Conservation (phyloP, 495 filamentous ascomycete species). For the Cryomyces antarcticus region DNA sequence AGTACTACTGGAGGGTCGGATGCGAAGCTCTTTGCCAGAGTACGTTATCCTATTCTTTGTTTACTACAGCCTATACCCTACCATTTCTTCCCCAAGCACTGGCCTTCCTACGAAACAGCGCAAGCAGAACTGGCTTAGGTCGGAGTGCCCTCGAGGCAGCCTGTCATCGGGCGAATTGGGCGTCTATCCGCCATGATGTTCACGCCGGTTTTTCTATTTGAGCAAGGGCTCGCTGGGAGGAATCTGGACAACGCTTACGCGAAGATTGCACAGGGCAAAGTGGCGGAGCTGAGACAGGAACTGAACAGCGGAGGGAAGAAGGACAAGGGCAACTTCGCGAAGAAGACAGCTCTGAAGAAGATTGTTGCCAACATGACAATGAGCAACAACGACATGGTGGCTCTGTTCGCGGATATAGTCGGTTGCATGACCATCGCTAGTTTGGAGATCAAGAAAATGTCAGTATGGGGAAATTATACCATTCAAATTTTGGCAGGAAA, state of each 20-base stretch:
- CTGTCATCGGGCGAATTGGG: too few species aligned
- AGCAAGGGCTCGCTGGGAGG: too few species aligned
- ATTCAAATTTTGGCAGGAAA: not conserved
- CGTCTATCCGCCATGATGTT: too few species aligned
- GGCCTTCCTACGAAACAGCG: too few species aligned
- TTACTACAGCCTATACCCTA: slow-evolving; percentile 2
- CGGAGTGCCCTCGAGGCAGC: too few species aligned
- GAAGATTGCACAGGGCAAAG: slow-evolving; percentile 62
- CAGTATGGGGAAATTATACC: slow-evolving; percentile 11
- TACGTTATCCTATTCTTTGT: slow-evolving; percentile 32
- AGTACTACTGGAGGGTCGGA: slow-evolving; percentile 61
- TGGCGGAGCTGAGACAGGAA: slow-evolving; percentile 88
- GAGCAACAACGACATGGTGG: slow-evolving; percentile 99
- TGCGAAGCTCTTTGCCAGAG: slow-evolving; percentile 97
- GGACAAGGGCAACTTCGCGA: slow-evolving; percentile 90
- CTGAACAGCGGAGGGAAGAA: slow-evolving; percentile 88
- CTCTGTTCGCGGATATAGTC: slow-evolving; percentile 86
- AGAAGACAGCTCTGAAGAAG: slow-evolving; percentile 98
- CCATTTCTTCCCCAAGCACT: too few species aligned
- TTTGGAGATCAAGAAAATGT: slow-evolving; percentile 99
- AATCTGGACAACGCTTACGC: too few species aligned
- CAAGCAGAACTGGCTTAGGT: too few species aligned
- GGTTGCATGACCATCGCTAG: slow-evolving; percentile 83
- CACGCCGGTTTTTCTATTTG: too few species aligned
- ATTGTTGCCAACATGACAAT: slow-evolving; percentile 99